Evolutionary conservation across 1,284 basidiomycete genomes (phyloP), one percentile per base, ranked within the genome.

Genomic region (Tausonia pullulans): DNA sequence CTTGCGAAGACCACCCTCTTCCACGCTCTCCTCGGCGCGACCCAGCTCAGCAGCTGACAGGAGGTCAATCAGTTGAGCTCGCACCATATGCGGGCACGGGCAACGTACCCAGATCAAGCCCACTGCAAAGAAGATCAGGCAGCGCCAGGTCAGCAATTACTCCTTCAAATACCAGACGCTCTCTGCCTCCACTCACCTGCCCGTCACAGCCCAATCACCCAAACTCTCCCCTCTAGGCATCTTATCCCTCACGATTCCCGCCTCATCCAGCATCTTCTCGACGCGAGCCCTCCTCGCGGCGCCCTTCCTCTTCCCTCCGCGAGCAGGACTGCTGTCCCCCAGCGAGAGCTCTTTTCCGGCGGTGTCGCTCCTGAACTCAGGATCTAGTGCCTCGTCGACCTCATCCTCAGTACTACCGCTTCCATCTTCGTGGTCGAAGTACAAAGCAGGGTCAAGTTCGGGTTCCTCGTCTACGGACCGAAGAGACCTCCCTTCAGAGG

Each of bases 1-100:
- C 16, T 67, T 69, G 61, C 70, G 69, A 57, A 71, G 70, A n/a
- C 72, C 67, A 53, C 81, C 83, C 27, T 83, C 81, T 56, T 86
- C 74, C 27, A 84, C 82, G 70, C 88, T 86, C 72, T 87, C 87
- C 77, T 91, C 87, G 8, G 88, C 90, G 60, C 87, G 83, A 45
- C 90, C 90, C 62, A 96, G 83, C 75, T 96, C 92, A 59, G 89
- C 87, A 14, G 92, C 90, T 56, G 93, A 53, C 27, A 27, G 27
- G 3, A 60, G 39, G 27, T 60, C 58, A 41, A 60, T 41, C 48
- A 27, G 9, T 50, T n/a, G n/a, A 50, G n/a, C 10, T 10, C n/a
- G n/a, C 9, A n/a, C 48, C 10, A 50, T n/a, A 50, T 10, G 48
- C 9, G n/a, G n/a, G 13, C 55, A 14, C 9, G 39, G 46, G 13